Conservation (phyloP, 768 basidiomycete species). For the Lactarius hatsudake region DNA sequence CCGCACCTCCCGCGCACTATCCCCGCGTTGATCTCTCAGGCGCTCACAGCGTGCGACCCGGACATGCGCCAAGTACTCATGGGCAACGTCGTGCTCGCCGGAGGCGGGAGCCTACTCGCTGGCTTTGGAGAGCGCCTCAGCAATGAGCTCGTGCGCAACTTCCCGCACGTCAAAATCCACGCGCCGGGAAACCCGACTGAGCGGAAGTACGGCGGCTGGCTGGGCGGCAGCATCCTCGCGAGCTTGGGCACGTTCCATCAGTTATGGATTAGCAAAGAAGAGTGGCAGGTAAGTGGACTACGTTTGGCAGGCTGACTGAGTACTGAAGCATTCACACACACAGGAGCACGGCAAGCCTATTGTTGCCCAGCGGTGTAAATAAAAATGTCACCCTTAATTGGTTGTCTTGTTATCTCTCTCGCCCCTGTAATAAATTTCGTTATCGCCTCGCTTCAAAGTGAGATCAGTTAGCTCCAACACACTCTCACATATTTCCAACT, state of each 20-base stretch:
- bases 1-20: constrained; percentile 73
- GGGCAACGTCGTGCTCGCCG: constrained; percentile 93
- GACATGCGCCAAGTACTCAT: constrained; percentile 89
- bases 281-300: constrained; percentile 70
- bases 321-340: not conserved
- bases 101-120: constrained; percentile 83
- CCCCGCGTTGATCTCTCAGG: constrained; percentile 69
- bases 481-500: constrained; percentile 19
- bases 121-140: constrained; percentile 84
- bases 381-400: constrained; percentile 23
- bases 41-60: constrained; percentile 82
- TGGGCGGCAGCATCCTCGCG: constrained; percentile 93
- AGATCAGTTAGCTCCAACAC: constrained; percentile 9
- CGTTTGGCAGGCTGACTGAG: not conserved
- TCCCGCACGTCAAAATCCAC: constrained; percentile 88
- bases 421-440: not conserved
- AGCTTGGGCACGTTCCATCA: constrained; percentile 98
- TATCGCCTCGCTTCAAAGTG: not conserved
- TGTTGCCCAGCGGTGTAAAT: constrained; percentile 85
- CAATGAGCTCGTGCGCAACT: constrained; percentile 68
- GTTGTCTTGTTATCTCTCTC: not conserved
- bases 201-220: constrained; percentile 89
- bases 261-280: constrained; percentile 90
- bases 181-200: constrained; percentile 89
- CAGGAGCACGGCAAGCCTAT: constrained; percentile 83